A percentile compares a stretch with the other conserved stretches of the same genome.
phyloP scores from a whole-genome alignment of 257 asterid species.

The Cinchona pubescens region DNA sequence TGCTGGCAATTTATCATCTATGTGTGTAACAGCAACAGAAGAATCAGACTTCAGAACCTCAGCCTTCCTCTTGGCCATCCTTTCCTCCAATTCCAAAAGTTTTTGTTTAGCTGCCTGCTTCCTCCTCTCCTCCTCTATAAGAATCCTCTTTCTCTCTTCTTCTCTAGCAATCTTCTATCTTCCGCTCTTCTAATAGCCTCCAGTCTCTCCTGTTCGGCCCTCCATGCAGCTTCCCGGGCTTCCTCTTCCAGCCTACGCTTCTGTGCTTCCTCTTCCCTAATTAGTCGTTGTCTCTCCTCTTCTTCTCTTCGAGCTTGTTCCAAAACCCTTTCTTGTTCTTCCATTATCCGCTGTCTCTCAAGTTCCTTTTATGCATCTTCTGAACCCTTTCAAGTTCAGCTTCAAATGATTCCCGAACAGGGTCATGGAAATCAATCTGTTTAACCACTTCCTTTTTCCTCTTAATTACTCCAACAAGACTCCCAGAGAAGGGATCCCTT shows the following conservation, averaged over 20 bases:
- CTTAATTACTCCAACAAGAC: constrained; percentile 71
- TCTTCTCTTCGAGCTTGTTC: constrained; percentile 81
- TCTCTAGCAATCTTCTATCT: constrained; percentile 79
- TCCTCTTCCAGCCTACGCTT: constrained; percentile 69
- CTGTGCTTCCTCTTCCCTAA: constrained; percentile 81
- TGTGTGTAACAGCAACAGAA: constrained; percentile 25
- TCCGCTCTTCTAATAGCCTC: constrained; percentile 76
- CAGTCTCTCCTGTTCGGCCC: constrained; percentile 79
- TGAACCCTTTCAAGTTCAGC: constrained; percentile 98
- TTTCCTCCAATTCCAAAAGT: constrained; percentile 89
- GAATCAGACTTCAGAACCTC: constrained; percentile 41
- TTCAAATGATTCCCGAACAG: constrained; percentile 90
- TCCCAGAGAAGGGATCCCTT: constrained; percentile 68
- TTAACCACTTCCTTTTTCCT: constrained; percentile 73
- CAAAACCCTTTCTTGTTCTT: constrained; percentile 89
- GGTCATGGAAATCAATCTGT: constrained; percentile 74
- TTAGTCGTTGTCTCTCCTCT: constrained; percentile 73
- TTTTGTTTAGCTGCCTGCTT: constrained; percentile 86
- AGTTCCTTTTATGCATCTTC: constrained; percentile 93
- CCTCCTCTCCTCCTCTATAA: constrained; percentile 91
- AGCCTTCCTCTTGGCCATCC: constrained; percentile 72
- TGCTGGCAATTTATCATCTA: constrained; percentile 48
- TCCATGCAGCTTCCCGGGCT: constrained; percentile 90
- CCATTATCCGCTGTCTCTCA: constrained; percentile 70
- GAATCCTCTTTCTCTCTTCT: constrained; percentile 68